Percentiles rank a stretch among this genome's conserved stretches.
Evolutionary conservation across 495 filamentous ascomycete species (phyloP).

Genomic region (Aspergillus ellipticus): DNA sequence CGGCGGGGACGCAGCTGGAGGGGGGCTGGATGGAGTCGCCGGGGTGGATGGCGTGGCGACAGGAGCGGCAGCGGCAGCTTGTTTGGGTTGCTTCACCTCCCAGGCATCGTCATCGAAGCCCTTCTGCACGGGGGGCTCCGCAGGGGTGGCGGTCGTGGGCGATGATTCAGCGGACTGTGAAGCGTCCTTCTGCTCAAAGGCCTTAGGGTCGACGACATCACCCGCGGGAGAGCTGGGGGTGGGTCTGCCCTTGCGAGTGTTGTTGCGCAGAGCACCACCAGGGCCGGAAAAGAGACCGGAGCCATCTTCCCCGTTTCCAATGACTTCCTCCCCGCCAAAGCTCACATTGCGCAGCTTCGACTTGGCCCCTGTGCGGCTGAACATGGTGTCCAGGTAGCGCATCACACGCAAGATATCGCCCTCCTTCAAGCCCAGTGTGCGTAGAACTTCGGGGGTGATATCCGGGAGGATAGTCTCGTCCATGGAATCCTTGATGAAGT

Average conservation of each 20-base stretch:
- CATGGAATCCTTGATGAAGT: conserved; percentile 89
- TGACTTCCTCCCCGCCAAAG: conserved; percentile 55
- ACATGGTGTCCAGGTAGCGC: conserved; percentile 82
- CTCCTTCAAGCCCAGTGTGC: conserved; percentile 86
- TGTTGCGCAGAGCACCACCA: conserved; percentile 83
- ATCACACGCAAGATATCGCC: conserved; percentile 95
- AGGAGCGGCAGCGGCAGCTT: conserved; percentile 35
- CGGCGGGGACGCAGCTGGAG: conserved; percentile 35
- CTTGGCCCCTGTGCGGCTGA: conserved; percentile 57
- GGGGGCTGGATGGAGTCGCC: conserved; percentile 27
- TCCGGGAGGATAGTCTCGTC: conserved; percentile 86
- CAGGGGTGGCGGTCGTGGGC: conserved; percentile 32
- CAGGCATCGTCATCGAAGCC: conserved; percentile 98
- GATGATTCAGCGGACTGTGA: conserved; percentile 43
- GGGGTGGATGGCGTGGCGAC: conserved; percentile 25
- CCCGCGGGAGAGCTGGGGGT: conserved; percentile 78
- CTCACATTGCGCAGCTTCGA: conserved; percentile 58
- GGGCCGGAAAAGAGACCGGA: conserved; percentile 89
- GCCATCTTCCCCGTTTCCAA: conserved; percentile 48
- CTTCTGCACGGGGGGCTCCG: conserved; percentile 45
- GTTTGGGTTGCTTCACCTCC: conserved; percentile 90
- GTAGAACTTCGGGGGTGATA: conserved; percentile 73
- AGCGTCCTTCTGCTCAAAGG: conserved; percentile 63
- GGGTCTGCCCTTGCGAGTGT: conserved; percentile 90
- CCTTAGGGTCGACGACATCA: conserved; percentile 82